phyloP scores from a whole-genome alignment of 257 asterid species.

The Solanum chmielewskii region DNA sequence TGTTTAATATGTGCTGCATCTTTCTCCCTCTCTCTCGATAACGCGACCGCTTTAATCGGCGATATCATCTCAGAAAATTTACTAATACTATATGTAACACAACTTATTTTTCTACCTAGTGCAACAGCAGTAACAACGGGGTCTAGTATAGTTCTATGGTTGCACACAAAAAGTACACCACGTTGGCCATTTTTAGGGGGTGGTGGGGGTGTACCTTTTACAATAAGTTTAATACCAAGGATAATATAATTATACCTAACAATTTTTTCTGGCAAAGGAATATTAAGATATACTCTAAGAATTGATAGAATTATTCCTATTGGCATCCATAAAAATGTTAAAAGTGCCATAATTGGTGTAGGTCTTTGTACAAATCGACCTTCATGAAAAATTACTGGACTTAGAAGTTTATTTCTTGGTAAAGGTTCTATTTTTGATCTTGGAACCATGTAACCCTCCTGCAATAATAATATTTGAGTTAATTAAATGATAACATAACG shows the following conservation, averaged over 20 bases:
- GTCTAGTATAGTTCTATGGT: constrained; percentile 80
- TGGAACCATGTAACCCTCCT: constrained; percentile 82
- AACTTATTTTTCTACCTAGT: constrained; percentile 73
- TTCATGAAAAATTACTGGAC: constrained; percentile 77
- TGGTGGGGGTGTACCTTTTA: constrained; percentile 80
- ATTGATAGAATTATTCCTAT: constrained; percentile 50
- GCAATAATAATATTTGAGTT: background rate
- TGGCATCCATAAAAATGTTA: constrained; percentile 77
- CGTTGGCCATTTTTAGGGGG: constrained; percentile 47
- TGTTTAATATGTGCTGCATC: constrained; percentile 63
- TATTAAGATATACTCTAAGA: constrained; percentile 48
- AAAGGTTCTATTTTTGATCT: constrained; percentile 38
- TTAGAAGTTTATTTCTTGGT: constrained; percentile 48
- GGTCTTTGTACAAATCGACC: constrained; percentile 84
- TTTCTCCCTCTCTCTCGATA: constrained; percentile 70
- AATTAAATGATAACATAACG: no score
- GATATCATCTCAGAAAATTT: constrained; percentile 67
- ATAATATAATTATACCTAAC: constrained; percentile 46
- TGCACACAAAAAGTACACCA: constrained; percentile 76
- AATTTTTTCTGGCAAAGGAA: constrained; percentile 54
- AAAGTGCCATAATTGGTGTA: constrained; percentile 51
- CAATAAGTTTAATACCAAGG: constrained; percentile 64
- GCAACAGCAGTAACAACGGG: constrained; percentile 81
- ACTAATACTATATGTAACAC: constrained; percentile 82
- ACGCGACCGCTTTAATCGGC: constrained; percentile 74